Percentiles rank a stretch among this genome's conserved stretches.
These are phyloP conservation scores for Leccinum incarnatum DNA, from an alignment of 768 basidiomycete species.

Conservation along the genomic window DNA sequence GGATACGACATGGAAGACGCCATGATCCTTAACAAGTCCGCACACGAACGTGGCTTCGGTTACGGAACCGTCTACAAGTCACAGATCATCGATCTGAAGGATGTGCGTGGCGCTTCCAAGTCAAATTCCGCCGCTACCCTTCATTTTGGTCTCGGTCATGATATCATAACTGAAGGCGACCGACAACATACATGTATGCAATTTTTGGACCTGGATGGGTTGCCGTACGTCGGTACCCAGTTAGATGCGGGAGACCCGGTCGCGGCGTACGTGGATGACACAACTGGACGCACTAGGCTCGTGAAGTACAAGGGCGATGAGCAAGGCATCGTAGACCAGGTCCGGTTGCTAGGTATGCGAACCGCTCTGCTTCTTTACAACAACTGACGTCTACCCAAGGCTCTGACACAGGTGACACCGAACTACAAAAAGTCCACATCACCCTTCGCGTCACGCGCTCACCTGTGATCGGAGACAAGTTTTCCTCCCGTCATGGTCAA, in stretches of 20 bases:
- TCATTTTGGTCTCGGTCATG: constrained; percentile 88
- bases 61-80: constrained; percentile 98
- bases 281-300: constrained; percentile 74
- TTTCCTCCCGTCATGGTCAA: constrained; percentile 97
- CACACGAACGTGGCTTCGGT: constrained; percentile 95
- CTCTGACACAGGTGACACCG: constrained; percentile 80
- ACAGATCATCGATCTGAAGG: constrained; percentile 85
- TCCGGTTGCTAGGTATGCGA: constrained; percentile 77
- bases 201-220: constrained; percentile 77
- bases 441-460: constrained; percentile 91
- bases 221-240: constrained; percentile 73
- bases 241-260: constrained; percentile 75
- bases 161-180: constrained; percentile 55
- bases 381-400: constrained; percentile 43
- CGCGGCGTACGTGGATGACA: constrained; percentile 86
- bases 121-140: constrained; percentile 56
- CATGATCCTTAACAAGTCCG: constrained; percentile 99
- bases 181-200: constrained; percentile 42
- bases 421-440: constrained; percentile 90
- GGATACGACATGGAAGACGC: constrained; percentile 99
- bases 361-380: background rate
- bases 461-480: constrained; percentile 99
- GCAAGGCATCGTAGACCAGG: constrained; percentile 82
- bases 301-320: constrained; percentile 98
- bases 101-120: constrained; percentile 65